Conservation (phyloP, 192 early-diverging fungal species). For the Backusella mclennaniae region DNA sequence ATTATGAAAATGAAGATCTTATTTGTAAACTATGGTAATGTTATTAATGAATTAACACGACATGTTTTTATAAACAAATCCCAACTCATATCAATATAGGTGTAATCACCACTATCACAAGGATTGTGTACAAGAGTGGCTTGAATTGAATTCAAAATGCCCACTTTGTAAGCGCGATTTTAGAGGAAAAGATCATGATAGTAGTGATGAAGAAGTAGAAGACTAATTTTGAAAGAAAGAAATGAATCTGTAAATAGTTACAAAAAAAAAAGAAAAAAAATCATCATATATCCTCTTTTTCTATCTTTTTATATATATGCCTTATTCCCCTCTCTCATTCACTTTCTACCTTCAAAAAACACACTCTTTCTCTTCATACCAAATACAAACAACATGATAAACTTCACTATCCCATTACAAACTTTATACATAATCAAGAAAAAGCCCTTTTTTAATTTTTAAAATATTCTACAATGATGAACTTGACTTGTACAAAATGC, state of each 20-base stretch:
- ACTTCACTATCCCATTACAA: background rate
- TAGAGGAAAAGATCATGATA: conserved; percentile 33
- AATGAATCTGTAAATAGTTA: background rate
- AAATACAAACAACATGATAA: background rate
- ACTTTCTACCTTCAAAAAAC: background rate
- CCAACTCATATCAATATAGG: conserved; percentile 11
- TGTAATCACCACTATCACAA: conserved; percentile 80
- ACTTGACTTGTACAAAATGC: background rate
- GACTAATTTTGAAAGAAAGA: background rate
- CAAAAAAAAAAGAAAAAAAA: background rate
- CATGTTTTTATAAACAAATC: background rate
- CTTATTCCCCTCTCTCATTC: background rate
- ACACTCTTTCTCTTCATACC: background rate
- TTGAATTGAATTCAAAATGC: conserved; percentile 70
- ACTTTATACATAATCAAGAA: background rate
- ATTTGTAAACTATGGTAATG: conserved; percentile 65
- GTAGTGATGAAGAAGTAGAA: background rate
- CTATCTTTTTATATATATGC: background rate
- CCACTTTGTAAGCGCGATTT: conserved; percentile 70
- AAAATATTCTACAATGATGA: background rate
- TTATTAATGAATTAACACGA: background rate
- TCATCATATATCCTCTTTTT: background rate
- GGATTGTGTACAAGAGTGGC: conserved; percentile 81
- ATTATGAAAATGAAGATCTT: conserved; percentile 77
- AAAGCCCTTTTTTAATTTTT: background rate